Evolutionary conservation across 805 yeast genomes (phyloP), one percentile per base, ranked within the genome.

Genomic region (Tetrapisispora taiwanensis): DNA sequence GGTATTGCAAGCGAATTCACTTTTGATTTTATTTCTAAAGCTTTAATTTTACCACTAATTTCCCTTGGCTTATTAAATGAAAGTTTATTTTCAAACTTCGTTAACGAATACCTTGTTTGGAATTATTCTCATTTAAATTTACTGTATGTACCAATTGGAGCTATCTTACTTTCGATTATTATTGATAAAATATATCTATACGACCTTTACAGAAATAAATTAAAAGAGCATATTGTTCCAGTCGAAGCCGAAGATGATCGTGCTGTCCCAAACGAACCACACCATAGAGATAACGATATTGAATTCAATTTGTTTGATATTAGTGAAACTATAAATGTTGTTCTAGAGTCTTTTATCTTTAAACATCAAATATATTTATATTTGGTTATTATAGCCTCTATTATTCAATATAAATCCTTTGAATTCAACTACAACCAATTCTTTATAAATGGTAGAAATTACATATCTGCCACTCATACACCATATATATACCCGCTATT

Each of bases 121-220:
- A 39, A 44, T 15, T 48, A 44, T 19, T 37, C 42, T 19, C 51
- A 51, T 30, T 37, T 52, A 22, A 54, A 53, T 36, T 19, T 56
- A 48, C 42, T 47, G 49, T 41, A 41, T 43, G 46, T 42, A 42
- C 48, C 66, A 58, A 10, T 46, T 42, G 52, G 51, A 43, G 45
- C 54, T 42, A 28, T 51, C 43, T 6, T 45, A 30, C 28, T 44
- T 15, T 31, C 56, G 13, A 19, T 51, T 47, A 22, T 38, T 15
- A 17, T 53, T 17, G 60, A 55, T 37, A 49, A 42, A 36, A 49
- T 43, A 26, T 52, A 54, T 18, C 41, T 48, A 7, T 47, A 51
- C 33, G 42, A 46, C 10, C 26, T 53, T 12, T 48, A 53, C 12
- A 41, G 34, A 15, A 39, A 30, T 20, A 51, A 47, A 26, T 20